Conservation (phyloP, 2,329 filamentous ascomycete species). For the Zasmidium angulare region DNA sequence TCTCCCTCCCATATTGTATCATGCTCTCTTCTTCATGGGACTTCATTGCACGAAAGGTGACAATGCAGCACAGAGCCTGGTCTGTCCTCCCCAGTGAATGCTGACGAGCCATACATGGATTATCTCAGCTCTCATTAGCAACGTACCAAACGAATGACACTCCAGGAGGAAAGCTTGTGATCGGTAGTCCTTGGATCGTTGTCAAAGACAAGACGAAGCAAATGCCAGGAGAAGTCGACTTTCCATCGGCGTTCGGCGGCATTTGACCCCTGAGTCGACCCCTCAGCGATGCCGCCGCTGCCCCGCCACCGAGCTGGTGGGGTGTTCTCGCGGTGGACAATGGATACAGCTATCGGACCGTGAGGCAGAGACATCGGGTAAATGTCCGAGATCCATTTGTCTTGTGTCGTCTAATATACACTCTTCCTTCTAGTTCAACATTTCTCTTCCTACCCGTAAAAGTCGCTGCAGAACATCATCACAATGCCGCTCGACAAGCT, state of each 20-base stretch:
- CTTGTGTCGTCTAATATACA: not conserved
- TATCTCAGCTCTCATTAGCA: too few relatives aligned
- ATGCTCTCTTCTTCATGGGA: too few relatives aligned
- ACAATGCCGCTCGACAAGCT: constrained; percentile 25
- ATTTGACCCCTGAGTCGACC: not conserved
- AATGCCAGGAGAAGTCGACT: not conserved
- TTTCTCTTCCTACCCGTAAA: not conserved
- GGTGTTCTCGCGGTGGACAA: not conserved
- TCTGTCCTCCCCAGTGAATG: too few relatives aligned
- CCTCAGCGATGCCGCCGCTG: not conserved
- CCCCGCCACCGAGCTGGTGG: not conserved
- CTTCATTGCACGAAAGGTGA: too few relatives aligned
- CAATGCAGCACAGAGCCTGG: too few relatives aligned
- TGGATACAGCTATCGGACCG: not conserved
- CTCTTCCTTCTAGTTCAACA: not conserved
- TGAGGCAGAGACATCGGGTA: not conserved
- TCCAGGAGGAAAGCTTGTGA: too few relatives aligned
- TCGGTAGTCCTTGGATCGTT: too few relatives aligned
- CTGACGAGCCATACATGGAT: too few relatives aligned
- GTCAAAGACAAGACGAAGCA: not conserved
- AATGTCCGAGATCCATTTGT: not conserved
- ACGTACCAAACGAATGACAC: too few relatives aligned
- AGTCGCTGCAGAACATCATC: not conserved
- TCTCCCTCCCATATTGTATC: too few relatives aligned
- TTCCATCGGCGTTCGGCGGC: constrained; percentile 2